These are phyloP conservation scores for Penicillium desertorum DNA, from an alignment of 495 filamentous ascomycete genomes.

Conservation along the genomic window DNA sequence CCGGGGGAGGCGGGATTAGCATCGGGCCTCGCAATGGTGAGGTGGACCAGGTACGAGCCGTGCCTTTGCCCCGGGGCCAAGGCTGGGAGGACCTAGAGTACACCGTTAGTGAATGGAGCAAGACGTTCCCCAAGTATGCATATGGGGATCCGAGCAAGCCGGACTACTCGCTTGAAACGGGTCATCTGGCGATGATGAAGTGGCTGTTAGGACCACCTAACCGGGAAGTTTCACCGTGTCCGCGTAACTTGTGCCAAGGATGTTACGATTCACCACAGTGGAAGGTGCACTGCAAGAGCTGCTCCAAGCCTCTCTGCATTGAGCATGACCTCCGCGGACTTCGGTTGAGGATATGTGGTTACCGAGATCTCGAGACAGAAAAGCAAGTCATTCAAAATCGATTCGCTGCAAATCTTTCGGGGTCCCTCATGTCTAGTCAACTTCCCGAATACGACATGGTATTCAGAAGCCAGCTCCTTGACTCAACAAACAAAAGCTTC, in stretches of 20 bases:
- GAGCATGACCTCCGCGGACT: conserved; percentile 63
- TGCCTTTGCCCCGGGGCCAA: conserved; percentile 53
- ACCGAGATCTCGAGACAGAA: conserved; percentile 55
- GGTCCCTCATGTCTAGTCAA: conserved; percentile 14
- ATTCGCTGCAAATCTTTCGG: conserved; percentile 14
- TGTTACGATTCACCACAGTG: conserved; percentile 58
- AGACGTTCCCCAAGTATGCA: conserved; percentile 45
- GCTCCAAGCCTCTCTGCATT: conserved; percentile 58
- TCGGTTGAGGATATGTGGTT: conserved; percentile 60
- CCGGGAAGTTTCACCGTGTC: conserved; percentile 50
- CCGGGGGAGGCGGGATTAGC: conserved; percentile 61
- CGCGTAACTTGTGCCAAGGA: conserved; percentile 59
- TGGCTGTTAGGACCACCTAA: conserved; percentile 49
- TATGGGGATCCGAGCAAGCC: conserved; percentile 45
- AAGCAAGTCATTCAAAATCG: conserved; percentile 43
- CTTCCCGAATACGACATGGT: conserved; percentile 30
- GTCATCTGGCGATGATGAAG: conserved; percentile 53
- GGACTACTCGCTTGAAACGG: conserved; percentile 43
- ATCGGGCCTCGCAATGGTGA: conserved; percentile 54
- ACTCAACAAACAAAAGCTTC: conserved; percentile 45
- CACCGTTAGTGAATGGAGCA: conserved; percentile 45
- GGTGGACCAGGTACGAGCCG: conserved; percentile 56
- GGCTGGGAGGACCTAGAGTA: conserved; percentile 58
- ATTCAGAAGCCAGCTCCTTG: conserved; percentile 33
- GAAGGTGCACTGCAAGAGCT: conserved; percentile 59